Evolutionary conservation across 164 flowering plant species (phyloP), one percentile per base, ranked within the genome.

Genomic region (Chimonanthus salicifolius): DNA sequence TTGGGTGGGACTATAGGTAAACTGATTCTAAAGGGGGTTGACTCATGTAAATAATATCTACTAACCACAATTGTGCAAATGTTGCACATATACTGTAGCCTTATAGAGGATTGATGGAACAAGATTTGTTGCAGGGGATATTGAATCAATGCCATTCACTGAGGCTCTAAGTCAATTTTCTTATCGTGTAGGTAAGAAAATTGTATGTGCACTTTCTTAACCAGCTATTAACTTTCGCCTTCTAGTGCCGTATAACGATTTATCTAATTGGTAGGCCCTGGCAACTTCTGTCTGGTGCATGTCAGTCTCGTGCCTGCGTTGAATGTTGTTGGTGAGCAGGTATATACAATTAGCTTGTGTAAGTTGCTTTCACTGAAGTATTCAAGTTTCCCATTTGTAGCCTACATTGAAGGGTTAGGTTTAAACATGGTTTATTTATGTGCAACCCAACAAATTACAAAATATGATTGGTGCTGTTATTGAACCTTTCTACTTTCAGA

Each of bases 271-370:
- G 15, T 79, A 94, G 98, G 97, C 6, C 44, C 88, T 70, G 98
- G 92, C 13, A 92, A 94, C 82, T 94, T 92, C 77, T 94, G 97
- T 80, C 82, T 94, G 79, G 80, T 94, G 77, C 98, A 94, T 86
- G 98, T 94, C 74, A 94, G 98, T 82, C 97, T 94, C 72, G 97
- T 94, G 58, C 98, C 98, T 67, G 97, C 91, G 77, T 73, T 94
- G 44, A 88, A 80, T 75, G 98, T 88, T 72, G 98, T 94, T 77
- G 98, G 98, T 47, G 98, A 94, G 78, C 98, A 87, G 92, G 98
- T 92, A 81, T 6, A 46, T 49, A 13, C 54, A 3, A 73, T 62
- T 33, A 13, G 2, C 60, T 16, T 3, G 5, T 47, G 60, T 11
- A 54, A 54, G 16, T 54, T 54, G 16, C 18, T 49, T 62, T 48